Evolutionary conservation across 108 stramenopile species (phyloP), one percentile per base, ranked within the genome.

Genomic region (Nannochloropsis salina): DNA sequence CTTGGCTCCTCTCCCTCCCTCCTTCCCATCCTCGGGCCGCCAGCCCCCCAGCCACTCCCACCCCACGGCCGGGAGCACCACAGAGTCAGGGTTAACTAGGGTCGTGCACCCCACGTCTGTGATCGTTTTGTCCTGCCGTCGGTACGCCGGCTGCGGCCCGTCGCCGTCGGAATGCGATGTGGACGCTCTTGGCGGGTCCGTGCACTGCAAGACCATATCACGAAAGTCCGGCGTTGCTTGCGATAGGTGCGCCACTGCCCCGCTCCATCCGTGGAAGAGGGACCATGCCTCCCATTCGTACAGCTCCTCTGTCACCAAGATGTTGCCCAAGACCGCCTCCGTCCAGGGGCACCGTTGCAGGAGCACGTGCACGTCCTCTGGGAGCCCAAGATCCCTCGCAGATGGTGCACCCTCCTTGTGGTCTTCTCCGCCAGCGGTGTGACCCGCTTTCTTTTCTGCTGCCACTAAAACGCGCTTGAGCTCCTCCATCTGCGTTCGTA

Each of bases 231-330:
- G 61, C 4, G 61, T 74, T 3, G 61, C 15, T 8, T 74, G 61
- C 1, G 61, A 74, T 15, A 74, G 61, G 61, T 74, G 61, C 15
- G 61, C 61, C 15, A 2, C 61, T 15, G 61, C 61, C 20, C 61
- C 61, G 61, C 61, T 74, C 61, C 61, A 74, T 15, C 61, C 61
- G 61, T 74, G 61, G 61, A 74, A 74, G n/a, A 74, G 61, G 61
- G 61, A 74, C 61, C 61, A 74, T 0, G 20, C 61, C 61, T 74
- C 61, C 61, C 61, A 74, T 74, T 74, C 61, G 61, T 74, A 74
- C 61, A 74, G 6, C 6, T 74, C 61, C 6, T 74, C 61, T 6
- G 61, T 74, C 61, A 74, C 61, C 61, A 74, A 74, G 61, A 74
- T 8, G n/a, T 74, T 74, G 8, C 61, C n/a, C 61, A 74, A 74